phyloP scores from a whole-genome alignment of 2,329 filamentous ascomycete genomes.

The Plectosphaerella sp. region DNA sequence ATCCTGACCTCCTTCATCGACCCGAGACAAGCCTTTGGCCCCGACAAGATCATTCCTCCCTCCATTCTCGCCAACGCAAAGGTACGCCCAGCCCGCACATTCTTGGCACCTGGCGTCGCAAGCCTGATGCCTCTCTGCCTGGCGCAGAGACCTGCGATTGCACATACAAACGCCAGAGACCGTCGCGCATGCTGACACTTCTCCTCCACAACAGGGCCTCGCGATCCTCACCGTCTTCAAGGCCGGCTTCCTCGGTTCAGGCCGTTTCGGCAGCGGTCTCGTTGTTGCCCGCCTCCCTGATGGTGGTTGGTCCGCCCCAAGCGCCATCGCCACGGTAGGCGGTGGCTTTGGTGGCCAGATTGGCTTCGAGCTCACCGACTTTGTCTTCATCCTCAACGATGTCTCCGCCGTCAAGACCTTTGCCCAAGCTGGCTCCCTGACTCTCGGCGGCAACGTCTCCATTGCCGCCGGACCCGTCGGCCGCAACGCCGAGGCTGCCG shows the following conservation, averaged over 20 bases:
- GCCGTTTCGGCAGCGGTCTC: conserved; percentile 75
- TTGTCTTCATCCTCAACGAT: conserved; percentile 98
- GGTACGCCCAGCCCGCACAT: conserved; percentile 39
- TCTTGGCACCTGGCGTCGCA: background rate
- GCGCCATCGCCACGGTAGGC: conserved; percentile 75
- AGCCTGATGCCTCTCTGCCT: background rate
- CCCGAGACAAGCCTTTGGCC: conserved; percentile 86
- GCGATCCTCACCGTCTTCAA: conserved; percentile 84
- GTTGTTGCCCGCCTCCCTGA: conserved; percentile 76
- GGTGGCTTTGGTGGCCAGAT: conserved; percentile 84
- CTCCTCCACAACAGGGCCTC: conserved; percentile 51
- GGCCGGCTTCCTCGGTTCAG: conserved; percentile 79
- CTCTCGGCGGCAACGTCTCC: conserved; percentile 92
- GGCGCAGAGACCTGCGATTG: background rate
- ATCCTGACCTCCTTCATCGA: conserved; percentile 94
- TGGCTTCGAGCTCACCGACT: conserved; percentile 84
- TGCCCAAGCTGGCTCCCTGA: conserved; percentile 85
- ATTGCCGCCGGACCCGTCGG: conserved; percentile 92
- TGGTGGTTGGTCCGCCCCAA: conserved; percentile 76
- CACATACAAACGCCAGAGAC: background rate
- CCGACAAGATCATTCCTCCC: conserved; percentile 95
- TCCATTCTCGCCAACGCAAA: conserved; percentile 87
- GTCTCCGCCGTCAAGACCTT: conserved; percentile 85
- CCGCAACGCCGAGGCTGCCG: conserved; percentile 91
- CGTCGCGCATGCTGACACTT: background rate